Evolutionary conservation across 495 filamentous ascomycete genomes (phyloP).

Genomic region (Mycothermus thermophilus): DNA sequence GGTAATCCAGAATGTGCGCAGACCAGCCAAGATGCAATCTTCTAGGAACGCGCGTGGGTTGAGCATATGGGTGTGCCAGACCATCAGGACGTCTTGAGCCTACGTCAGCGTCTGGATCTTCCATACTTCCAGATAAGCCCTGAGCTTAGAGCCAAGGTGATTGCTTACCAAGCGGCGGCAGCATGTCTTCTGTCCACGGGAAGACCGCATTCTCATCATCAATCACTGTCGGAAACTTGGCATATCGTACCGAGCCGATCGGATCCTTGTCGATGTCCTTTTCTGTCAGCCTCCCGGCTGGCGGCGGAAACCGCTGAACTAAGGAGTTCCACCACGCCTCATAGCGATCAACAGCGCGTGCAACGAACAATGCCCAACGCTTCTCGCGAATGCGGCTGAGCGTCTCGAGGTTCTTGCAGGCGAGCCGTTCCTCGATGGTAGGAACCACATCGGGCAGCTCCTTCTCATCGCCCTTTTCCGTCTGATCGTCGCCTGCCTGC

Average conservation of each 20-base stretch:
- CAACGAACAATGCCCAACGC: conserved; percentile 64
- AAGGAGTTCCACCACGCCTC: conserved; percentile 49
- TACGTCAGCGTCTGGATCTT: conserved; percentile 9
- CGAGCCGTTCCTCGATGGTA: conserved; percentile 8
- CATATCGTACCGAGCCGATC: no score
- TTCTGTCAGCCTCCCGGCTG: no score
- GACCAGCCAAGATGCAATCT: conserved; percentile 53
- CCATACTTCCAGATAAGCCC: no score
- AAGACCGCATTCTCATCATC: no score
- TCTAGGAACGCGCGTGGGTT: conserved; percentile 69
- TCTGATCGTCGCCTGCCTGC: conserved; percentile 11
- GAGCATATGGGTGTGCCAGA: conserved; percentile 79
- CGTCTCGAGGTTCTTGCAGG: conserved; percentile 16
- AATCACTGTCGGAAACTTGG: no score
- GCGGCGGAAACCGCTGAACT: no score
- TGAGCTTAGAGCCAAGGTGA: no score
- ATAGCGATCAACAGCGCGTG: conserved; percentile 62
- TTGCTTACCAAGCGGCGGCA: conserved; percentile 30
- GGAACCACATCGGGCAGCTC: not conserved
- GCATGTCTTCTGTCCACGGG: conserved; percentile 21
- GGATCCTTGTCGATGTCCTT: no score
- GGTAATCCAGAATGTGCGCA: conserved; percentile 45
- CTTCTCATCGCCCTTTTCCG: conserved; percentile 2
- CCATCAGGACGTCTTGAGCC: conserved; percentile 65
- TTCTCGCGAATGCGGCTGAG: conserved; percentile 54